Evolutionary conservation across 192 early-diverging fungal genomes (phyloP), one percentile per base, ranked within the genome.

Genomic region (Chytriomyces sp.): DNA sequence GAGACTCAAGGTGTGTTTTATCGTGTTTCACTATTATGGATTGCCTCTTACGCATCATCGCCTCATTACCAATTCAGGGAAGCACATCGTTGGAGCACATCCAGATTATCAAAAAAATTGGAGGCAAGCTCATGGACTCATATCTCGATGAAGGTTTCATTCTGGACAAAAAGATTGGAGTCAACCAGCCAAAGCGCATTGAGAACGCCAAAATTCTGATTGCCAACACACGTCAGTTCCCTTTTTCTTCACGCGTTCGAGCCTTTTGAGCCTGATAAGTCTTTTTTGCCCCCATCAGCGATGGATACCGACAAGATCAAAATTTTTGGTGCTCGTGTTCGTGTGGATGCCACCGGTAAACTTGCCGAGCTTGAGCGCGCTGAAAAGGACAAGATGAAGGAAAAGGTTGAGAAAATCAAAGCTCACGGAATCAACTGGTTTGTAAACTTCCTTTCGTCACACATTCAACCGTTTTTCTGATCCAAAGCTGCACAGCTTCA

Each of bases 301-400:
- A 99, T 99, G 97, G 97, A 99, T 85, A 99, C 97, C 10, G 97
- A 99, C 84, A 99, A 99, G 84, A 96, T 99, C 86, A 99, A 99
- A 86, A 93, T 99, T 69, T 99, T 99, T 86, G 97, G 97, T 72
- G 97, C 97, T 43, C 93, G 94, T 67, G 91, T 99, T 72, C 92
- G 94, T 72, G 97, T 99, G 5, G 96, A 97, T 77, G 94, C 94
- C 50, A 96, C 96, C 24, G 95, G 95, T 46, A 96, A 99, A 88
- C 89, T 99, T 46, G 97, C 96, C 48, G 97, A 99, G 87, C 83
- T 99, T 75, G 97, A 99, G 88, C 91, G 97, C 77, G 97, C 97
- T 26, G 97, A 99, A 87, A 92, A 85, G 76, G 92, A 98, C 71
- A 99, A 99, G 91, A 99, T 99, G 97, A 93, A 92, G 79, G 92